Base-by-base conservation (phyloP, 2,329 filamentous ascomycete species). In the Talaromyces sp. region DNA sequence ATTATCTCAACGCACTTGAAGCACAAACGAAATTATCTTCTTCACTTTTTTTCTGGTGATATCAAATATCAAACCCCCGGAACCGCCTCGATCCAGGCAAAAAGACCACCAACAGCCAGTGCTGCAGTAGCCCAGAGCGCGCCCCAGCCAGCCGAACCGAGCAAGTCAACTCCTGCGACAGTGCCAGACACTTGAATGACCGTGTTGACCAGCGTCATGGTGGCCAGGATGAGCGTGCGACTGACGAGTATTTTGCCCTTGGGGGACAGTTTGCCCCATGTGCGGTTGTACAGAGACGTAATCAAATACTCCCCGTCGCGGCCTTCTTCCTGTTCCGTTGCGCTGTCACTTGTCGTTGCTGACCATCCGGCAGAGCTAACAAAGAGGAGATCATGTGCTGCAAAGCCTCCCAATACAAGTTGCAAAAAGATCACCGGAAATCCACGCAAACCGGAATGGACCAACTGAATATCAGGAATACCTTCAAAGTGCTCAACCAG, bases 331-430 rank as follows among this genome's bases (percentile, higher is more conserved):
- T 82, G 65, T 80, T 75, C 57, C 2, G 4, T 24, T 5, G 48
- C 86, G 66, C 8, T 67, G 41, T 46, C 11, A 1, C 9, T 46
- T 10, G 5, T 19, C 24, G 43, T 63, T 11, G 70, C 66, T 4
- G 77, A 59, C 17, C 69, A 77, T 27, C 80, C 82, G 0, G 83
- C 80, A 5, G 80, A 79, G 55, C 80, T 80, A 10, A 74, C 74
- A 63, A 96, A 95, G 65, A 97, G 85, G 72, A 95, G 93, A 52
- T 84, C 83, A 63, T 86, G 86, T 4, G 88, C 86, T 0, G 90
- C 89, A 63, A 85, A 79, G 2, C 92, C 92, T 19, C 90, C 81
- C 1, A 88, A 86, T 3, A 91, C 74, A 54, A 90, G 80, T 9
- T 83, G 80, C 46, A 83, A 51, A 58, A 79, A 74, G 11, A 81